These are phyloP conservation scores for Curvularia hawaiiensis DNA, from an alignment of 2,329 filamentous ascomycete genomes.

Conservation along the genomic window DNA sequence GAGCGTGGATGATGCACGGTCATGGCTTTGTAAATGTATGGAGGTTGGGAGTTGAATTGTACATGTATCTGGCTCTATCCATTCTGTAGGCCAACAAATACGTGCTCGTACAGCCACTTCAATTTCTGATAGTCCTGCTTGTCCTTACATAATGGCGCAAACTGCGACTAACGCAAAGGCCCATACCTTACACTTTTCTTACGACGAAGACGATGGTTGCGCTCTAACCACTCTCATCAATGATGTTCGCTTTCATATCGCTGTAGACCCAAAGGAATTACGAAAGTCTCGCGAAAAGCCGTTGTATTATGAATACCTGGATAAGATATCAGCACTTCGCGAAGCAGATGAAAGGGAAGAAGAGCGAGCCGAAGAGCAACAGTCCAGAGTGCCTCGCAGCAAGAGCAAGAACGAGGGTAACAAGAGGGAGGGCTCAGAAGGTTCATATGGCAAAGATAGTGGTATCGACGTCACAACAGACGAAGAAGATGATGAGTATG, in stretches of 20 bases:
- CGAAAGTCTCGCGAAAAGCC: constrained; percentile 22
- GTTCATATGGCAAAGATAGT: constrained; percentile 24
- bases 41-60: constrained; percentile 1
- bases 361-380: constrained; percentile 10
- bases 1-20: constrained; percentile 10
- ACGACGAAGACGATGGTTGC: constrained; percentile 22
- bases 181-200: constrained; percentile 20
- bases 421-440: not conserved
- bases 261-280: constrained; percentile 12
- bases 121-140: not conserved
- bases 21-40: constrained; percentile 1
- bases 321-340: constrained; percentile 21
- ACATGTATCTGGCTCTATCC: not conserved
- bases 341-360: constrained; percentile 23
- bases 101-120: not conserved
- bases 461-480: constrained; percentile 24
- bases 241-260: constrained; percentile 28
- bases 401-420: constrained; percentile 6
- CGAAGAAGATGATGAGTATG: constrained; percentile 14
- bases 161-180: constrained; percentile 9
- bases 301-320: constrained; percentile 26
- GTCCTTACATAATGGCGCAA: constrained; percentile 15
- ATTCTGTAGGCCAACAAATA: not conserved
- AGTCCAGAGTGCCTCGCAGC: constrained; percentile 1
- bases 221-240: constrained; percentile 24